Percentiles rank a stretch among this genome's conserved stretches.
Evolutionary conservation across 1,139 yeast species (phyloP).

Genomic region (Lodderomyces oxycetoniae): DNA sequence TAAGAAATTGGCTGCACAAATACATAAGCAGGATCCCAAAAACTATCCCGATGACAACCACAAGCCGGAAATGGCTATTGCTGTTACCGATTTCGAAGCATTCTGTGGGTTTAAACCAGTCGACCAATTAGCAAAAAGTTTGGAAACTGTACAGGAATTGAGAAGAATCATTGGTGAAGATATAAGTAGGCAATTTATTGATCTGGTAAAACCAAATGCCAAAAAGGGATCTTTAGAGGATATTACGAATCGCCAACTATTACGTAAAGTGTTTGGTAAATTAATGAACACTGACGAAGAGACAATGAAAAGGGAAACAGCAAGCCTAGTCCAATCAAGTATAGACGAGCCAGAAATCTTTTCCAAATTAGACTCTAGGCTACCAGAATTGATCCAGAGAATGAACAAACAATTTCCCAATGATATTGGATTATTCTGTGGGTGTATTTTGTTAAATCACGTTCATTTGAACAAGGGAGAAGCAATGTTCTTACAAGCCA

Average conservation of each 20-base stretch:
- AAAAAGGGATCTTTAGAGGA: conserved; percentile 46
- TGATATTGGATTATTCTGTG: conserved; percentile 94
- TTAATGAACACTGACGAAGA: conserved; percentile 75
- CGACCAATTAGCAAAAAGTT: conserved; percentile 62
- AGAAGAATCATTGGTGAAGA: conserved; percentile 63
- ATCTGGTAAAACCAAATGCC: conserved; percentile 44
- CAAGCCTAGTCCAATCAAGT: conserved; percentile 60
- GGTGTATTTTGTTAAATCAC: conserved; percentile 87
- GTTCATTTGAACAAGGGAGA: conserved; percentile 83
- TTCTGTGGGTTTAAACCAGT: conserved; percentile 97
- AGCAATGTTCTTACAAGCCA: conserved; percentile 94
- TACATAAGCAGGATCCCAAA: conserved; percentile 79
- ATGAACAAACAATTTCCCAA: conserved; percentile 84
- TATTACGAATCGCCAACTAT: conserved; percentile 50
- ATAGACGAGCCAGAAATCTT: conserved; percentile 45
- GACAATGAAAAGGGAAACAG: conserved; percentile 51
- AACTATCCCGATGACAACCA: conserved; percentile 98
- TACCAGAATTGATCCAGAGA: conserved; percentile 70
- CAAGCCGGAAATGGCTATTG: conserved; percentile 99
- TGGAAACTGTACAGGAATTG: conserved; percentile 73
- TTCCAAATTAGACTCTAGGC: conserved; percentile 39
- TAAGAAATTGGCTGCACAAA: conserved; percentile 69
- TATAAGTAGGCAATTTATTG: conserved; percentile 47
- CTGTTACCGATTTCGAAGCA: conserved; percentile 92
- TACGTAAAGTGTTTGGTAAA: conserved; percentile 70